A percentile compares a stretch with the other conserved stretches of the same genome.
Evolutionary conservation across 768 basidiomycete genomes (phyloP).

Genomic region (Zangia roseola): DNA sequence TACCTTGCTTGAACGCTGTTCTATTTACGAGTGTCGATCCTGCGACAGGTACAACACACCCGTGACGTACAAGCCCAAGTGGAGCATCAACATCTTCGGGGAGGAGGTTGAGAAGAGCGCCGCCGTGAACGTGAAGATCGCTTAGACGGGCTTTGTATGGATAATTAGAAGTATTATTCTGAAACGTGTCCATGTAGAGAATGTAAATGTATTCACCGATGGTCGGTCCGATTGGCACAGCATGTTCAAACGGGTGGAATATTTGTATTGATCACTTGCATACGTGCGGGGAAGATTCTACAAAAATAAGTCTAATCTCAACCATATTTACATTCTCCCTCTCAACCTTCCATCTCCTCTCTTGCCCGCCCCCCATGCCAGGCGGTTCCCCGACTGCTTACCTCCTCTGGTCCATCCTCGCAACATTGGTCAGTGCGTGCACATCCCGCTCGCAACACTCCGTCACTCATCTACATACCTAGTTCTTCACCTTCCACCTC

Average conservation of each 20-base stretch:
- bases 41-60: conserved; percentile 55
- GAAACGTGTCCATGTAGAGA: too few species aligned
- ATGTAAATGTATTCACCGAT: too few species aligned
- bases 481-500: conserved; percentile 70
- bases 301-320: conserved; percentile 13
- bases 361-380: conserved; percentile 48
- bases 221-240: too few species aligned
- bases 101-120: conserved; percentile 54
- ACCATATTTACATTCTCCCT: not conserved
- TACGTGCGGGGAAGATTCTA: conserved; percentile 17
- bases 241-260: too few species aligned
- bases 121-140: conserved; percentile 32
- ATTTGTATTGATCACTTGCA: too few species aligned
- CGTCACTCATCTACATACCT: conserved; percentile 1
- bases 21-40: not conserved
- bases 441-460: not conserved
- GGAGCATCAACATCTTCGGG: conserved; percentile 73
- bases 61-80: conserved; percentile 52
- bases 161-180: not conserved
- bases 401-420: conserved; percentile 73
- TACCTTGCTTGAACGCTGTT: not conserved
- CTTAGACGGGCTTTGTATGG: conserved; percentile 9
- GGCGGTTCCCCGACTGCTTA: conserved; percentile 72
- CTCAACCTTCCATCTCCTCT: not conserved
- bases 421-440: conserved; percentile 51